Evolutionary conservation across 2,329 filamentous ascomycete species (phyloP), one percentile per base, ranked within the genome.

Genomic region (Berkeleyomyces basicola): DNA sequence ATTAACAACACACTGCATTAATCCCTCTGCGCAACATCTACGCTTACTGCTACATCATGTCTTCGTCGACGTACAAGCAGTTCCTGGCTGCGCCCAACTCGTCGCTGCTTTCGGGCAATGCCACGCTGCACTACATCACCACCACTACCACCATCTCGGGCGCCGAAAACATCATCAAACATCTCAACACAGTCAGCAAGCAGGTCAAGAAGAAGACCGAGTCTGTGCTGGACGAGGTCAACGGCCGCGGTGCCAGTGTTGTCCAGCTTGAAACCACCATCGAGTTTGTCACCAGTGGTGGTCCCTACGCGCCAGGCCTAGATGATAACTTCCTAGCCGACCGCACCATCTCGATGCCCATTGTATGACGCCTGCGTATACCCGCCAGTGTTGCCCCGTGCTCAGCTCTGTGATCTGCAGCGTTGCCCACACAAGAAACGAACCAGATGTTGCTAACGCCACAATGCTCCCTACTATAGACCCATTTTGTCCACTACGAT

Each of bases 271-370:
- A 95, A 70, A 93, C 89, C 33, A 84, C 83, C 1, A 75, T 97
- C 58, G 87, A 95, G 71, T 96, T 99, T 72, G 72, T 85, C 63
- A 83, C 79, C 66, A 85, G 87, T 66, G 93, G 92, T 67, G 92
- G 90, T 67, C 81, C 86, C 67, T 97, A 93, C 75, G 81, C 97
- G 63, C 92, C 92, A 4, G 84, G 84, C 58, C 78, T 99, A 58
- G 92, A 97, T 70, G 90, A 96, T 77, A 96, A 96, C 76, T 96
- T 97, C 73, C 76, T 99, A 64, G 78, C 88, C 63, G 90, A 96
- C 74, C 86, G 86, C 69, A 82, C 82, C 62, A 90, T 90, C 66
- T 83, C 82, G 60, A 79, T 97, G 67, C 83, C 88, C 58, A 83
- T 95, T 75, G 91, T 96, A 79, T 71, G 87, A 80, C 7, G 16